Evolutionary conservation across 495 filamentous ascomycete genomes (phyloP).

Genomic region (Hypomontagnella monticulosa): DNA sequence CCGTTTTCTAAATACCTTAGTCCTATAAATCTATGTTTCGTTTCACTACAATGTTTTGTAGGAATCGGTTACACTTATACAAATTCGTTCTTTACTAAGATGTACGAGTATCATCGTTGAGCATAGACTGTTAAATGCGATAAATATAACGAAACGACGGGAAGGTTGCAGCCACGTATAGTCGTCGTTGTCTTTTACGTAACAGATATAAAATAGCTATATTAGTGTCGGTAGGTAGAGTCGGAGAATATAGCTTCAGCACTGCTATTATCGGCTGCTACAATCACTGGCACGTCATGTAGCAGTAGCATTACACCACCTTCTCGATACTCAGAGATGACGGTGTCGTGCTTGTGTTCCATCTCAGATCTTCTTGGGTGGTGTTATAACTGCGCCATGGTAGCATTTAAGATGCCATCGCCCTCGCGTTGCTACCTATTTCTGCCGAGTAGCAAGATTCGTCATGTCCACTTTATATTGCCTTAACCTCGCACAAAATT

Average conservation of each 20-base stretch:
- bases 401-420: slow-evolving; percentile 23
- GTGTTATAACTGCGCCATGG: slow-evolving; percentile 2
- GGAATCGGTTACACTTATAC: too few species aligned
- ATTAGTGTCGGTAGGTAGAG: slow-evolving; percentile 25
- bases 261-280: slow-evolving; percentile 30
- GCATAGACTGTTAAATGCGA: background rate
- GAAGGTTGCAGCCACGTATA: background rate
- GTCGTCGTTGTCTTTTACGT: slow-evolving; percentile 24
- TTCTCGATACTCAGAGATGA: background rate
- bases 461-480: slow-evolving; percentile 13
- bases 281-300: slow-evolving; percentile 30
- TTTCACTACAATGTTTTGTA: too few species aligned
- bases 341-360: background rate
- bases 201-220: slow-evolving; percentile 26
- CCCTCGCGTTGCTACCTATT: slow-evolving; percentile 1
- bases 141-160: background rate
- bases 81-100: too few species aligned
- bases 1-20: too few species aligned
- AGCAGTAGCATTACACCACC: slow-evolving; percentile 39
- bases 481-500: background rate
- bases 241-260: background rate
- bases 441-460: slow-evolving; percentile 24
- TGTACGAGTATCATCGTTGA: background rate
- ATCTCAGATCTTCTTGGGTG: slow-evolving; percentile 20
- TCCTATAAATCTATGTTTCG: too few species aligned